Evolutionary conservation across 768 basidiomycete genomes (phyloP).

Genomic region (Phaeotremella skinneri): DNA sequence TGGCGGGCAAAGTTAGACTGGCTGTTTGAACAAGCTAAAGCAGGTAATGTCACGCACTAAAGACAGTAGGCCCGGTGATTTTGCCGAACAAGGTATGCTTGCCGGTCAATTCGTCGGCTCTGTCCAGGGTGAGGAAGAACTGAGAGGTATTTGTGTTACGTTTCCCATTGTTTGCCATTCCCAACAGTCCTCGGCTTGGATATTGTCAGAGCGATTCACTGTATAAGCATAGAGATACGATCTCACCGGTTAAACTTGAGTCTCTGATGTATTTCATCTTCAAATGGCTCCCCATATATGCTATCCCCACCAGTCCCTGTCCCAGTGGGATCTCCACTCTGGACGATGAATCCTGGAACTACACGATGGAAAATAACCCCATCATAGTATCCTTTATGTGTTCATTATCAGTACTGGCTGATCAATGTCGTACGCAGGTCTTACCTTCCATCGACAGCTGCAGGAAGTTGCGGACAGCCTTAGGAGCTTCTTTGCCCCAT

Average conservation of each 20-base stretch:
- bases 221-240: background rate
- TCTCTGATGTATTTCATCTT: slow-evolving; percentile 90
- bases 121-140: slow-evolving; percentile 90
- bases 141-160: slow-evolving; percentile 91
- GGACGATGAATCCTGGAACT: slow-evolving; percentile 86
- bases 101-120: slow-evolving; percentile 87
- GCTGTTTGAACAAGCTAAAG: too few species aligned
- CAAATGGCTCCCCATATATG: slow-evolving; percentile 91
- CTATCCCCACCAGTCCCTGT: slow-evolving; percentile 91
- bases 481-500: slow-evolving; percentile 96
- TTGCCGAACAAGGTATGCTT: slow-evolving; percentile 96
- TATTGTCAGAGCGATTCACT: slow-evolving; percentile 3
- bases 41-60: slow-evolving; percentile 34
- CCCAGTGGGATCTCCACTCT: slow-evolving; percentile 89
- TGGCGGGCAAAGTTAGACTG: too few species aligned
- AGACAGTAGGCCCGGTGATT: slow-evolving; percentile 50
- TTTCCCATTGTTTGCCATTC: slow-evolving; percentile 85
- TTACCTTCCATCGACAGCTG: slow-evolving; percentile 84
- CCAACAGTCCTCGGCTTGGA: slow-evolving; percentile 77
- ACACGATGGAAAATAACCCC: slow-evolving; percentile 93
- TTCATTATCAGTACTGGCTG: background rate
- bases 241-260: slow-evolving; percentile 63
- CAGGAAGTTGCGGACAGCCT: slow-evolving; percentile 87
- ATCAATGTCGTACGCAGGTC: slow-evolving; percentile 44
- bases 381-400: slow-evolving; percentile 80